Conservation (phyloP, 129 eudicot species). For the Centaurea solstitialis region DNA sequence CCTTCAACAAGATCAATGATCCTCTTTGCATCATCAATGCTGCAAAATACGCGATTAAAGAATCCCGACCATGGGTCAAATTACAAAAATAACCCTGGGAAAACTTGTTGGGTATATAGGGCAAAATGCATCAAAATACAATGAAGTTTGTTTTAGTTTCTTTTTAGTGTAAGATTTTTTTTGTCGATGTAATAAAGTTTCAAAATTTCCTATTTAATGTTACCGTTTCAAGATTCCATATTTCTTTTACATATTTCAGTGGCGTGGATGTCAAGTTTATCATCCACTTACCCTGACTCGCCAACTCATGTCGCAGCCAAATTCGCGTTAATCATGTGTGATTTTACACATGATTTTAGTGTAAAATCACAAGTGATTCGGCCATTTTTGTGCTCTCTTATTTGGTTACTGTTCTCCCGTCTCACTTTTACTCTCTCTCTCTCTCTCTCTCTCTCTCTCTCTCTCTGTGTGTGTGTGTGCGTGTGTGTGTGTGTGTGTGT, state of each 20-base stretch:
- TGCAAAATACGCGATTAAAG: constrained; percentile 30
- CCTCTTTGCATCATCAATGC: constrained; percentile 88
- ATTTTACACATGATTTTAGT: no score
- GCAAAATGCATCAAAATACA: background rate
- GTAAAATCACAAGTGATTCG: no score
- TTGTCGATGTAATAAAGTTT: background rate
- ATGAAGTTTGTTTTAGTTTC: background rate
- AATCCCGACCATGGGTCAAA: background rate
- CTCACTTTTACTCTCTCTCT: no score
- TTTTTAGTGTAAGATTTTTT: background rate
- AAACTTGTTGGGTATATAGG: background rate
- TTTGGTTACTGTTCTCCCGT: no score
- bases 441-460: no score
- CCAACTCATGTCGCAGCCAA: no score
- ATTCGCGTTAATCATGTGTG: no score
- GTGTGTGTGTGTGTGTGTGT: no score
- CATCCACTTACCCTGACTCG: no score
- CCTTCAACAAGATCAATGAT: constrained; percentile 76
- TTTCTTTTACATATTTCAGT: no score
- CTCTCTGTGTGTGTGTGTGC: no score
- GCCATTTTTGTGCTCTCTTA: no score
- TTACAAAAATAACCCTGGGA: background rate
- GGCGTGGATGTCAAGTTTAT: background rate
- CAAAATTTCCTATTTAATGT: background rate
- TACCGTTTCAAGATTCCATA: background rate